Percentiles rank a stretch among this genome's conserved stretches.
Conservation (phyloP, 495 filamentous ascomycete species). For the Eremomyces bilateralis region DNA sequence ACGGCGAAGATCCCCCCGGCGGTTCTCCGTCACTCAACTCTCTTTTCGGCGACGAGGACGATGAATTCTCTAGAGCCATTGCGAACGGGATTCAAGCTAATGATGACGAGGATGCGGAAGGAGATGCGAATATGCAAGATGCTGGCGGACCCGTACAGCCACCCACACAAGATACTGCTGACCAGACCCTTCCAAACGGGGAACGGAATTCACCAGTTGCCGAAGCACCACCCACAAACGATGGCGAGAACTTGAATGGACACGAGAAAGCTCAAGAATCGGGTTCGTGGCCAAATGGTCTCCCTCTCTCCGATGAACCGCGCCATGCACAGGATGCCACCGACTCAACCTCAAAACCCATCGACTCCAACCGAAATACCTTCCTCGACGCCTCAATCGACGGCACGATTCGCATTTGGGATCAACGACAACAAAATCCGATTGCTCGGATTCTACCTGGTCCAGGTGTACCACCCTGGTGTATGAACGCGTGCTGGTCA, state of each 20-base stretch:
- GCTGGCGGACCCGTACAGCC: constrained; percentile 18
- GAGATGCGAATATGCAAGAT: constrained; percentile 21
- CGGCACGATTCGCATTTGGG: constrained; percentile 79
- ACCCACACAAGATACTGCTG: neutral
- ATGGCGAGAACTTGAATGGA: constrained; percentile 3
- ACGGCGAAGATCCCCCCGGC: constrained; percentile 22
- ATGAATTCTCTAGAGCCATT: constrained; percentile 67
- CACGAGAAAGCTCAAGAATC: constrained; percentile 6
- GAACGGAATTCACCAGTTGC: too few relatives aligned
- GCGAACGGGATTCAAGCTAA: constrained; percentile 27
- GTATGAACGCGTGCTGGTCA: constrained; percentile 95
- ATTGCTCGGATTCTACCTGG: constrained; percentile 54
- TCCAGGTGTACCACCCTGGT: constrained; percentile 73
- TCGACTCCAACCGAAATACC: constrained; percentile 40
- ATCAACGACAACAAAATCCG: constrained; percentile 54
- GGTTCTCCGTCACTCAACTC: constrained; percentile 51
- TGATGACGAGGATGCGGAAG: constrained; percentile 27
- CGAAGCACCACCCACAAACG: neutral
- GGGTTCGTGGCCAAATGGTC: constrained; percentile 19
- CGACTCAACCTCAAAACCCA: constrained; percentile 15
- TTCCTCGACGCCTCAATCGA: constrained; percentile 79
- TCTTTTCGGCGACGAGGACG: constrained; percentile 72
- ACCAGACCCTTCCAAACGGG: constrained; percentile 1
- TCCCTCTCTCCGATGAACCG: constrained; percentile 28
- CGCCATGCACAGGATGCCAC: constrained; percentile 11